phyloP scores from a whole-genome alignment of 495 filamentous ascomycete species.

The Penicillium soppii region DNA sequence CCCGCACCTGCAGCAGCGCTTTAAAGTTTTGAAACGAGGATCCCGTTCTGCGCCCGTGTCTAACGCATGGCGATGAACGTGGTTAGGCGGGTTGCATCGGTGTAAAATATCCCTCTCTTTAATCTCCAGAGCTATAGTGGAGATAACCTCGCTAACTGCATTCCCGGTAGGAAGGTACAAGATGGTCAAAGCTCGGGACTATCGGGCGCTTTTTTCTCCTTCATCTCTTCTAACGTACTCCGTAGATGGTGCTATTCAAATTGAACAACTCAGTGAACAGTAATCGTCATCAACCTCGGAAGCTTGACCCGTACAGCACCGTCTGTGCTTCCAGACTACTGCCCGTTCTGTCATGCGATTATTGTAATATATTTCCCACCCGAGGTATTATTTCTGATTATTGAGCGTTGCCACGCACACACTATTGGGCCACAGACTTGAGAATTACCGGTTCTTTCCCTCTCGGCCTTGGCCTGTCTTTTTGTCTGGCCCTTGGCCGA shows the following conservation, averaged over 20 bases:
- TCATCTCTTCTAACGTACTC: background rate
- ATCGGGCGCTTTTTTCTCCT: background rate
- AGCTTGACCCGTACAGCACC: background rate
- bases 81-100: conserved; percentile 14
- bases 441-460: background rate
- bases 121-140: background rate
- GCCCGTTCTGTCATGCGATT: background rate
- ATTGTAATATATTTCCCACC: no score
- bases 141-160: background rate
- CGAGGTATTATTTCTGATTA: no score
- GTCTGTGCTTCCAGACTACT: conserved; percentile 1
- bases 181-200: background rate
- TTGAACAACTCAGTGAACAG: background rate
- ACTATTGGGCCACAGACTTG: background rate
- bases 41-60: background rate
- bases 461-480: conserved; percentile 1
- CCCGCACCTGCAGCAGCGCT: conserved; percentile 20
- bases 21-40: conserved; percentile 10
- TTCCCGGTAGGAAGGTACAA: background rate
- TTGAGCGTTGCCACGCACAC: background rate
- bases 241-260: no score
- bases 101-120: background rate
- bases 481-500: background rate
- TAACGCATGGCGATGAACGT: conserved; percentile 25
- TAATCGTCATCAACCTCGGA: background rate